A percentile compares a stretch with the other conserved stretches of the same genome.
phyloP scores from a whole-genome alignment of 2,329 filamentous ascomycete species.

The Thielaviopsis punctulata region DNA sequence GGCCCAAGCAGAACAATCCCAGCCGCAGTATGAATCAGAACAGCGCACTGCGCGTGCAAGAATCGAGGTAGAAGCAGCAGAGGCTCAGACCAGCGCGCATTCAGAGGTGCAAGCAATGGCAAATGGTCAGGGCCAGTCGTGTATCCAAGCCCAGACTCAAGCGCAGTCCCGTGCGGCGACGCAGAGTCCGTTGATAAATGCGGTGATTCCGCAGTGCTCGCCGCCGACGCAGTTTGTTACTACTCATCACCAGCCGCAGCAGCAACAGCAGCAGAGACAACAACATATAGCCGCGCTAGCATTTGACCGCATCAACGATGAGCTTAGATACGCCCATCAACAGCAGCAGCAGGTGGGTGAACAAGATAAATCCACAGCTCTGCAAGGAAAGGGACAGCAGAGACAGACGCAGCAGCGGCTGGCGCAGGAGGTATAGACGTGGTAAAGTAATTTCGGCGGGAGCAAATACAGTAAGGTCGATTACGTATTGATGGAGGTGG shows the following conservation, averaged over 20 bases:
- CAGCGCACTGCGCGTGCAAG: constrained; percentile 12
- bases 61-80: constrained; percentile 2
- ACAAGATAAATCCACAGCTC: too few relatives aligned
- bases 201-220: background rate
- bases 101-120: constrained; percentile 6
- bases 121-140: constrained; percentile 10
- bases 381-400: constrained; percentile 8
- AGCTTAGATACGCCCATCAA: too few relatives aligned
- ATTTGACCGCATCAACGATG: too few relatives aligned
- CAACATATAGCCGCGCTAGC: too few relatives aligned
- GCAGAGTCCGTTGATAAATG: too few relatives aligned
- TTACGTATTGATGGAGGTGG: background rate
- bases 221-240: background rate
- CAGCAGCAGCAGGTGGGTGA: constrained; percentile 12
- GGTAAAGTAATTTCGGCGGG: background rate
- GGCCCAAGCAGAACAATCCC: background rate
- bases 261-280: constrained; percentile 13
- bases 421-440: constrained; percentile 4
- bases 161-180: too few relatives aligned
- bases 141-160: background rate
- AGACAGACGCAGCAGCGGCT: constrained; percentile 8
- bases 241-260: constrained; percentile 2
- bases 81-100: background rate
- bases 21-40: background rate
- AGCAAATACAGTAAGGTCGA: background rate